phyloP scores from a whole-genome alignment of 768 basidiomycete species.

The Suillus cothurnatus region DNA sequence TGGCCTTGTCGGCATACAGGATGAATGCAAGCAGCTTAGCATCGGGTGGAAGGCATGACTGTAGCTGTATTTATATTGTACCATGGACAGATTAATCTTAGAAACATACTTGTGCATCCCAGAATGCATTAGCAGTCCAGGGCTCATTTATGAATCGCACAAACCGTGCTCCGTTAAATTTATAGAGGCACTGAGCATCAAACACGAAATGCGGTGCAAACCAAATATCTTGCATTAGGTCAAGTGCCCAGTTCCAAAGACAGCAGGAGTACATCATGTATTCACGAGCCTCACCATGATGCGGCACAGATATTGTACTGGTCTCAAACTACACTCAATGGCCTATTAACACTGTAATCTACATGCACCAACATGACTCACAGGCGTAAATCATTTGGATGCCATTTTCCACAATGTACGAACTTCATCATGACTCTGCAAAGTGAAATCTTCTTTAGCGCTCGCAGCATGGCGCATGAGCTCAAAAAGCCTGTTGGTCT shows the following conservation, averaged over 20 bases:
- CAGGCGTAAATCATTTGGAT: not conserved
- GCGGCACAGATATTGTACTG: not conserved
- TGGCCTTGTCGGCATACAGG: not conserved
- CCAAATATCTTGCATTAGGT: not conserved
- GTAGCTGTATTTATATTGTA: not conserved
- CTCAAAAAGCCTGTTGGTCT: not conserved
- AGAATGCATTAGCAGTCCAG: conserved; percentile 38
- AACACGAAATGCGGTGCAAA: not conserved
- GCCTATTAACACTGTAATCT: not conserved
- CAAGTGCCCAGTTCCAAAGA: not conserved
- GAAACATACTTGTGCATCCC: conserved; percentile 38
- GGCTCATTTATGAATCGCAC: conserved; percentile 37
- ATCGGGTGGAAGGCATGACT: not conserved
- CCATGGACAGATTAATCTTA: not conserved
- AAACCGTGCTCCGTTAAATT: conserved; percentile 28
- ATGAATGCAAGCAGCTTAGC: not conserved
- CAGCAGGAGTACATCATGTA: not conserved
- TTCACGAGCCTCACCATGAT: not conserved
- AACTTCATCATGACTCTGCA: not conserved
- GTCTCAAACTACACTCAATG: not conserved
- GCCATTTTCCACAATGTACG: not conserved
- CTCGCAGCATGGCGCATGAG: not conserved
- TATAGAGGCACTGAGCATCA: conserved; percentile 30
- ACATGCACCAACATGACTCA: not conserved
- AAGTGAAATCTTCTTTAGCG: not conserved